Evolutionary conservation across 352 stramenopile genomes (phyloP).

Genomic region (Globisporangium parvum): DNA sequence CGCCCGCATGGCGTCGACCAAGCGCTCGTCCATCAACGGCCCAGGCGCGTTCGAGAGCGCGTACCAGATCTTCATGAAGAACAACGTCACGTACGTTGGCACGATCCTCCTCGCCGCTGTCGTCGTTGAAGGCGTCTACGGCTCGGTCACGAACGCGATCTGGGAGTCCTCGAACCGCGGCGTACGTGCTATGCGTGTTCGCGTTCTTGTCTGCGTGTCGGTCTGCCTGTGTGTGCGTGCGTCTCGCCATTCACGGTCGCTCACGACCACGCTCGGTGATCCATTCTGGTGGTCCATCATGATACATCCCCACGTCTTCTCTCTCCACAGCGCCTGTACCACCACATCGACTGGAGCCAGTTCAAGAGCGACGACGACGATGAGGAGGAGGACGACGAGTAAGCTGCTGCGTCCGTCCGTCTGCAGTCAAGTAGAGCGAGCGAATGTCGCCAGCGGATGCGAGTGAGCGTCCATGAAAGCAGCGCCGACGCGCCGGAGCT

Average conservation of each 20-base stretch:
- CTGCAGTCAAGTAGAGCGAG: slow-evolving; percentile 8
- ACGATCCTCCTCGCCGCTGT: slow-evolving; percentile 66
- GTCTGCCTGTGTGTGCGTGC: background rate
- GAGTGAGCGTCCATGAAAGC: background rate
- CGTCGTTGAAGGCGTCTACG: slow-evolving; percentile 70
- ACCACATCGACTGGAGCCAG: slow-evolving; percentile 85
- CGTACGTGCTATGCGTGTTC: slow-evolving; percentile 26
- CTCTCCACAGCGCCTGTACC: slow-evolving; percentile 68
- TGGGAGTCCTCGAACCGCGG: slow-evolving; percentile 82
- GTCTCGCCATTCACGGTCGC: background rate
- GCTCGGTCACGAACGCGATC: slow-evolving; percentile 60
- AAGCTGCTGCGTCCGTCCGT: slow-evolving; percentile 2
- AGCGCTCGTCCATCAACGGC: slow-evolving; percentile 74
- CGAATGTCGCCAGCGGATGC: background rate
- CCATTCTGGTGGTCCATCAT: slow-evolving; percentile 32
- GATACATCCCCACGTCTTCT: background rate
- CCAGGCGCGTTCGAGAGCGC: slow-evolving; percentile 51
- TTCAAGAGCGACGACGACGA: slow-evolving; percentile 79
- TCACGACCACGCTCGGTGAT: slow-evolving; percentile 2
- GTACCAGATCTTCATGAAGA: slow-evolving; percentile 83
- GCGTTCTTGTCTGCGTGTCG: background rate
- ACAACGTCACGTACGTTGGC: slow-evolving; percentile 73
- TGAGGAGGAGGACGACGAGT: slow-evolving; percentile 51
- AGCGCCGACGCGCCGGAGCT: background rate
- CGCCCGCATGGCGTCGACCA: slow-evolving; percentile 50